Evolutionary conservation across 1,284 basidiomycete genomes (phyloP).

Genomic region (Leccinum pachyderme): DNA sequence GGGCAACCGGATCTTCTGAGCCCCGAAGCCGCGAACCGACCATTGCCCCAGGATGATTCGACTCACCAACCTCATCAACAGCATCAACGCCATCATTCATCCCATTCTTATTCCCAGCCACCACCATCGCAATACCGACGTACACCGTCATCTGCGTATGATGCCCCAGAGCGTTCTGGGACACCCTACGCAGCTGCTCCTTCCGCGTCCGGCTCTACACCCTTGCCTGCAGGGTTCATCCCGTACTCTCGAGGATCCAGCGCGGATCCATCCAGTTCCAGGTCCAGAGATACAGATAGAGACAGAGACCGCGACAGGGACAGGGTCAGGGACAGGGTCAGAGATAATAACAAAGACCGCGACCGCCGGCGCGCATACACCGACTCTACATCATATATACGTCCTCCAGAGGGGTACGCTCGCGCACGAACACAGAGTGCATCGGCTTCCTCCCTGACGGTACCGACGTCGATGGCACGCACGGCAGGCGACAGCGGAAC

Average conservation of each 20-base stretch:
- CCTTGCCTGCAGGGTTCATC: constrained; percentile 20
- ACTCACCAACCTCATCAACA: constrained; percentile 17
- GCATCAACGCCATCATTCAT: constrained; percentile 27
- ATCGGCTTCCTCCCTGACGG: constrained; percentile 1
- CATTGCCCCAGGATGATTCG: constrained; percentile 24
- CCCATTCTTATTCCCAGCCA: neutral
- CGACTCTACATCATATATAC: neutral
- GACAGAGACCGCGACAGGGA: neutral
- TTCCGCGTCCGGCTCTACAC: neutral
- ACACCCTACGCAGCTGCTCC: constrained; percentile 1
- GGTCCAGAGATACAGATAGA: neutral
- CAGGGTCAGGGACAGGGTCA: neutral
- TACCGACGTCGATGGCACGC: neutral
- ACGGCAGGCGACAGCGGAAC: neutral
- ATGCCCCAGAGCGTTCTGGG: constrained; percentile 11
- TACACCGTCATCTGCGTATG: constrained; percentile 1
- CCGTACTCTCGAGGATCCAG: constrained; percentile 6
- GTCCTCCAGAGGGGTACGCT: neutral
- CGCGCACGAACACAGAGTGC: constrained; percentile 18
- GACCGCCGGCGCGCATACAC: neutral
- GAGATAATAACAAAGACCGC: neutral
- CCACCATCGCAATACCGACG: constrained; percentile 24
- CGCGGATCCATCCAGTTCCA: neutral
- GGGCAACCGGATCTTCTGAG: constrained; percentile 29
- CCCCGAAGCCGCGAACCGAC: constrained; percentile 30